phyloP scores from a whole-genome alignment of 2,329 filamentous ascomycete genomes.

The Zymoseptoria crescenta region DNA sequence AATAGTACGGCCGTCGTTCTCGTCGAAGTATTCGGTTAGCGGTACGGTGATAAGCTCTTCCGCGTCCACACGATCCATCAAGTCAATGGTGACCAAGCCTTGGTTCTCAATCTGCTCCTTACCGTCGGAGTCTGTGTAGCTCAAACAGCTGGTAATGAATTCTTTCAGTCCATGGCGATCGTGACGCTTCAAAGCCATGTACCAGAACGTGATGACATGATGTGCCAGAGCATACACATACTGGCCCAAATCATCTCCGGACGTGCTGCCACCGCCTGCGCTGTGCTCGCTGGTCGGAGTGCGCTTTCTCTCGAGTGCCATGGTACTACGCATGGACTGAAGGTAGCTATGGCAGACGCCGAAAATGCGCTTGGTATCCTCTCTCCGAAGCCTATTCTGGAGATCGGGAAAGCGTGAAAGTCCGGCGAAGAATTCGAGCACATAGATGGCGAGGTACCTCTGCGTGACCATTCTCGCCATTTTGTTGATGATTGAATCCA shows the following conservation, averaged over 20 bases:
- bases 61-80: conserved; percentile 39
- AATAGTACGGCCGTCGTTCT: conserved; percentile 57
- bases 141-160: conserved; percentile 81
- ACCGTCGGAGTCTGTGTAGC: conserved; percentile 68
- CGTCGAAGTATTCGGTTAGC: conserved; percentile 49
- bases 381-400: conserved; percentile 47
- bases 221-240: conserved; percentile 93
- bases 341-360: conserved; percentile 92
- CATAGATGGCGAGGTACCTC: conserved; percentile 82
- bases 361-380: conserved; percentile 90
- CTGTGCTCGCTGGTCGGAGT: conserved; percentile 23
- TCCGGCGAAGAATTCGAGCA: conserved; percentile 88
- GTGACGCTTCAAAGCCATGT: conserved; percentile 75
- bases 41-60: conserved; percentile 60
- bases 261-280: conserved; percentile 15
- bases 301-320: conserved; percentile 16
- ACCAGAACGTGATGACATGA: conserved; percentile 96
- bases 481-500: conserved; percentile 79
- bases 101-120: conserved; percentile 78
- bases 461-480: conserved; percentile 97
- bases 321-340: conserved; percentile 64
- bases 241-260: conserved; percentile 29
- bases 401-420: conserved; percentile 71
- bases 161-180: conserved; percentile 77
- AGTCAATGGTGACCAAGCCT: conserved; percentile 85